Evolutionary conservation across 2,329 filamentous ascomycete species (phyloP), one percentile per base, ranked within the genome.

Genomic region (Ascochyta fabae): DNA sequence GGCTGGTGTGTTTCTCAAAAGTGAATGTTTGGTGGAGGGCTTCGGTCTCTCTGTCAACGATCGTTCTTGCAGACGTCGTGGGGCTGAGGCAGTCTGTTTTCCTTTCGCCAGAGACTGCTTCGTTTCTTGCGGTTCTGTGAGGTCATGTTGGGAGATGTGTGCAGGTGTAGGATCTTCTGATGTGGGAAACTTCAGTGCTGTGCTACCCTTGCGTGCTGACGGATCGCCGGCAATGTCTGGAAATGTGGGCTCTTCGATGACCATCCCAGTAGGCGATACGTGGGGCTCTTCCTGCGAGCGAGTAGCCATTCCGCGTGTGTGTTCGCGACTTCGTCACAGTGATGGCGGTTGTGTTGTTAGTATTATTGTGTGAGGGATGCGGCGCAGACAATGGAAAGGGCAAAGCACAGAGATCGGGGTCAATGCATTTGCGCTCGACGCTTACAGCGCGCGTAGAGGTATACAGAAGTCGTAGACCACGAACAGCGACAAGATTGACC

Each of bases 21-120:
- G 49, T 1, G 66, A 68, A 16, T 60, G 53, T 45, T 62, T 66
- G 2, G 59, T 57, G 5, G 58, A 64, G 4, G 68, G 61, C 33
- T 64, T 67, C 12, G 72, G 71, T 19, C 65, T 63, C 44, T 75
- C 73, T 0, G 73, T 74, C 12, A 62, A 66, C 23, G 60, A 70
- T 53, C 70, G 63, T 35, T 62, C 61, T 44, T 69, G 57, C n/a
- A 52, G 57, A 6, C 66, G 71, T 23, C 67, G 66, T 9, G 62
- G 41, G 4, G 58, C 22, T 2, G 58, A 31, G 29, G 55, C 34
- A 31, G 44, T 26, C 27, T 47, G 53, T 22, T 24, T 19, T 8
- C 41, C n/a, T 13, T 38, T 27, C 22, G 24, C 26, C 1, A 29
- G 10, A 10, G 36, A 44, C 16, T 56, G 56, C 24, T 53, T 29